Base-by-base conservation (phyloP, 2,329 filamentous ascomycete genomes). In the Stagonosporopsis tanaceti region DNA sequence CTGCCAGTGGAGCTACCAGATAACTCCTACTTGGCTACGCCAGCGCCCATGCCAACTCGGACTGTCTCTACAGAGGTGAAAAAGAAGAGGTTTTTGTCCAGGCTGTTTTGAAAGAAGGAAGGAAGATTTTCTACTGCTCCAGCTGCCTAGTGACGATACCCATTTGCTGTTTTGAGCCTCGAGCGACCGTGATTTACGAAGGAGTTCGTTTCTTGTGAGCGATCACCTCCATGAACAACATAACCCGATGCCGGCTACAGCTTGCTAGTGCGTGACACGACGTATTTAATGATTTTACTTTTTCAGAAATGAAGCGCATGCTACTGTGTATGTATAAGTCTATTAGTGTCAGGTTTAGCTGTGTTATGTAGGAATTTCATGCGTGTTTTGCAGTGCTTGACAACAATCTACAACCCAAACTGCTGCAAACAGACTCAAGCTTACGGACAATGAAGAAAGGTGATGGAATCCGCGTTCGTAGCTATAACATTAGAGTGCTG, bases 81-180 rank as follows among this genome's bases (percentile, higher is more conserved):
- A 46, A 71, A 66, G 59, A 65, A 60, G 48, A 63, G 56, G 20
- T 68, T 68, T 20, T 47, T 70, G 44, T 44, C 40, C 8, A 70
- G 55, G 41, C 20, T 70, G 14, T 69, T 70, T 38, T 65, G 34
- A 60, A 34, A n/a, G 32, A 7, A 34, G 59, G 4, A 11, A 7
- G n/a, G 14, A 27, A 22, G 20, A 44, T 15, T 46, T 44, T 27
- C 30, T 20, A 38, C 14, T 35, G 42, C 14, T 28, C 22, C 27
- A 32, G 11, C 15, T 46, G 22, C 30, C 15, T 30, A 45, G 30
- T 45, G 20, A 47, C 28, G 48, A 60, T 57, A 60, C 53, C 53
- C 44, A 17, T 45, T 40, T 44, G 45, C 15, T 28, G 22, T 48
- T 38, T 17, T 41, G 14, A 28, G 20, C 17, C 30, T 34, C 34